Base-by-base conservation (phyloP, 148 eudicot species). In the Agrostemma githago region DNA sequence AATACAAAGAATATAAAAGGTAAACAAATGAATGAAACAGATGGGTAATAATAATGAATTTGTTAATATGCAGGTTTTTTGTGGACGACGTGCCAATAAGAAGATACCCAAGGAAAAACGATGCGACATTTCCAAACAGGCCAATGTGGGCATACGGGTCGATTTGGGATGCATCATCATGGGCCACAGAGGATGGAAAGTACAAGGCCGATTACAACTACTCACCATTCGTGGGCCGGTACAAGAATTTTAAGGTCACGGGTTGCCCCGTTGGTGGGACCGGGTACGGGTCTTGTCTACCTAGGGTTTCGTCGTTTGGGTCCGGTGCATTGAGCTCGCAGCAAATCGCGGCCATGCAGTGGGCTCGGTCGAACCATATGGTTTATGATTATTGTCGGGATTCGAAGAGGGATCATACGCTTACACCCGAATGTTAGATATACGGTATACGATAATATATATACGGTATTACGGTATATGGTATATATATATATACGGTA, bases 91-190 rank as follows among this genome's bases (percentile, higher is more conserved):
- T 95, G 53, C 99, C 99, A n/a, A 89, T 95, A 81, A 83, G 99
- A 75, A 89, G 96, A 81, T 95, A 95, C 82, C 88, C 87, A 9
- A 90, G 85, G 74, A 95, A 88, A 71, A 95, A 94, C 57, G 92
- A 48, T 5, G 82, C 86, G 38, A 92, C 99, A 53, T 95, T 95
- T 69, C 99, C 99, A 72, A 46, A 79, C 44, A 84, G 99, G 79
- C 99, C 99, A 76, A 95, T 95, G 99, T 92, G 86, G 87, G 75
- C 84, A 2, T 95, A 95, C 75, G 99, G 99, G 9, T 95, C 99
- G 1, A 95, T 95, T 72, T 95, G 99, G 99, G 99, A 95, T 79
- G 99, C 99, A 6, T 95, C 99, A 1, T 87, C 97, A 21, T 95
- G 99, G 99, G 99, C 99, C 3, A 95, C 99, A 0, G 99, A 95